These are phyloP conservation scores for Camellia japonica DNA, from an alignment of 148 eudicot genomes.

Conservation along the genomic window DNA sequence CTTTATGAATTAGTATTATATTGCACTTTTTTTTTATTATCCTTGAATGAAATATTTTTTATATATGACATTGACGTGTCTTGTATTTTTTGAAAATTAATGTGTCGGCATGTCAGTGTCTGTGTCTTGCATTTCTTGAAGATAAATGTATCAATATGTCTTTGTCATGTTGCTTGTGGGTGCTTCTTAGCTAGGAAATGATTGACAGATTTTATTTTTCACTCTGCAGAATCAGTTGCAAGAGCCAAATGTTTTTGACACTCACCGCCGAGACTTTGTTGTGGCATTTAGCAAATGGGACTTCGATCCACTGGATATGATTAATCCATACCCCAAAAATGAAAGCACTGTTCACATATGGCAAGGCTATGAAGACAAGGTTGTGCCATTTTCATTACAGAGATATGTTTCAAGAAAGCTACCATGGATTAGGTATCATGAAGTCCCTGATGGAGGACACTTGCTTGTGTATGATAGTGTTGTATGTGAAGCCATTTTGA, in stretches of 20 bases:
- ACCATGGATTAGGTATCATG: conserved; percentile 55
- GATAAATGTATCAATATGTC: no score
- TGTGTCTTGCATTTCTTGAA: no score
- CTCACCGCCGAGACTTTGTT: conserved; percentile 41
- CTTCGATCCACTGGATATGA: conserved; percentile 47
- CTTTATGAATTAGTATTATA: no score
- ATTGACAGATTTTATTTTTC: not conserved
- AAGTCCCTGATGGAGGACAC: conserved; percentile 63
- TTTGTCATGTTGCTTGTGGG: no score
- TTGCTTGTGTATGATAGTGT: conserved; percentile 48
- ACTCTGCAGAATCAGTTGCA: conserved; percentile 43
- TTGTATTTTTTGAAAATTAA: no score
- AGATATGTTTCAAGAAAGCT: conserved; percentile 41
- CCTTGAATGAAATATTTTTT: no score
- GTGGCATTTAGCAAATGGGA: conserved; percentile 59
- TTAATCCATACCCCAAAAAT: conserved; percentile 31
- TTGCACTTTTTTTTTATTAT: no score
- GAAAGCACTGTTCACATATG: conserved; percentile 51
- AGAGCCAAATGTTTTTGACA: conserved; percentile 41
- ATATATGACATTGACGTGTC: no score
- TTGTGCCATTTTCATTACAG: conserved; percentile 47
- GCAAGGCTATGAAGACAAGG: conserved; percentile 53
- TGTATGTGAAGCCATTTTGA: conserved; percentile 46
- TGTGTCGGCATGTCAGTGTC: no score
- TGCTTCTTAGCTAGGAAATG: not conserved